phyloP scores from a whole-genome alignment of 2,329 filamentous ascomycete genomes.

The Ceratocystis colombiana region DNA sequence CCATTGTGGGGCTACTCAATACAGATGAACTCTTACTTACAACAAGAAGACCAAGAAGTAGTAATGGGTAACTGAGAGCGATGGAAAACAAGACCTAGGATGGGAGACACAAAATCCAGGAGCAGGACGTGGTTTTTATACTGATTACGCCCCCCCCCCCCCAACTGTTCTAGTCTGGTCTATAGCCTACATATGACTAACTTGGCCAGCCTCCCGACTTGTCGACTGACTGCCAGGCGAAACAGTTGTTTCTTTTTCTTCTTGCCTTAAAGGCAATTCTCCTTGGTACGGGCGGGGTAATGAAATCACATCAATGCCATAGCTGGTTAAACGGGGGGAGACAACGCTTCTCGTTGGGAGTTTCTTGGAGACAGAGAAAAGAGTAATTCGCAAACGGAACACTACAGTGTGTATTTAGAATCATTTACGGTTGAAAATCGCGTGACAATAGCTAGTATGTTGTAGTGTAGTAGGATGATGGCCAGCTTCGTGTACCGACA shows the following conservation, averaged over 20 bases:
- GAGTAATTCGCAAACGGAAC: conserved; percentile 1
- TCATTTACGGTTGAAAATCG: background rate
- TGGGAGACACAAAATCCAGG: background rate
- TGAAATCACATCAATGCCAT: background rate
- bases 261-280: background rate
- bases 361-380: background rate
- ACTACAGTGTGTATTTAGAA: background rate
- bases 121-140: conserved; percentile 12
- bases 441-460: background rate
- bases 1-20: background rate
- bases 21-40: background rate
- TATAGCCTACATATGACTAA: conserved; percentile 8
- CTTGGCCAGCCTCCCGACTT: background rate
- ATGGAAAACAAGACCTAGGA: background rate
- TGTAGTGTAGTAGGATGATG: conserved; percentile 8
- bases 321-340: background rate
- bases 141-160: background rate
- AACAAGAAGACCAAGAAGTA: background rate
- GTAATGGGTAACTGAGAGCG: background rate
- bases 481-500: conserved; percentile 11
- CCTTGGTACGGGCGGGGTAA: conserved; percentile 6
- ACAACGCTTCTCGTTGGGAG: background rate
- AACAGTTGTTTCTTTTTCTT: background rate
- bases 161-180: background rate
- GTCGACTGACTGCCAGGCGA: conserved; percentile 1